phyloP scores from a whole-genome alignment of 2,329 filamentous ascomycete species.

The Dissoconium aciculare region DNA sequence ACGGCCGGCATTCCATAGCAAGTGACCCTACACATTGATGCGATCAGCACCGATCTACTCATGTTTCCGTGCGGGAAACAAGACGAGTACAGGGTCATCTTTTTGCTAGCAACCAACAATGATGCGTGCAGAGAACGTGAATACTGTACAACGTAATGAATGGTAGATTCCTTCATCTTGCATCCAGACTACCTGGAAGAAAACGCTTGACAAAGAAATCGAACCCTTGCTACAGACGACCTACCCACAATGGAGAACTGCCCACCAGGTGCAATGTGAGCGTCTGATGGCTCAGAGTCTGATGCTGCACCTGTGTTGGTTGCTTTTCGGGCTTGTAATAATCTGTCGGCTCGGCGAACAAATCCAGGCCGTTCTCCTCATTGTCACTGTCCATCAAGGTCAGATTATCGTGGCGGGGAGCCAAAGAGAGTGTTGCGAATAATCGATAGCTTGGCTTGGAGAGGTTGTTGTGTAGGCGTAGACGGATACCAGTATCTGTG shows the following conservation, averaged over 20 bases:
- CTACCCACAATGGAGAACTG: slow-evolving; percentile 68
- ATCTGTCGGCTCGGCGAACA: slow-evolving; percentile 70
- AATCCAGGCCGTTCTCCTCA: slow-evolving; percentile 27
- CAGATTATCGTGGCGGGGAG: slow-evolving; percentile 1
- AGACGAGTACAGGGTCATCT: neutral
- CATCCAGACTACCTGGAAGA: neutral
- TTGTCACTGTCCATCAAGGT: slow-evolving; percentile 17
- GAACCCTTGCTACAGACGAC: no score
- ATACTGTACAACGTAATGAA: no score
- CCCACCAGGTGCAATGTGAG: slow-evolving; percentile 68
- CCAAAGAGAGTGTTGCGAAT: no score
- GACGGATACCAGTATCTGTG: no score
- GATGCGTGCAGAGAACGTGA: no score
- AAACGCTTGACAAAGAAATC: slow-evolving; percentile 10
- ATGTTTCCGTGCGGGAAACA: neutral
- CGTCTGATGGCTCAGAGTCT: slow-evolving; percentile 48
- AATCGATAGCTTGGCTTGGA: no score
- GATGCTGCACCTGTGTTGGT: slow-evolving; percentile 58
- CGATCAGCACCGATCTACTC: slow-evolving; percentile 3
- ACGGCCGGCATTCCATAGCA: slow-evolving; percentile 80
- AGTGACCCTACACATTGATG: slow-evolving; percentile 49
- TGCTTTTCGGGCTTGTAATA: slow-evolving; percentile 67
- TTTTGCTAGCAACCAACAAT: slow-evolving; percentile 2
- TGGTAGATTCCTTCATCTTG: no score
- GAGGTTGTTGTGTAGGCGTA: no score